Evolutionary conservation across 495 filamentous ascomycete genomes (phyloP).

Genomic region (Neurospora sp.): DNA sequence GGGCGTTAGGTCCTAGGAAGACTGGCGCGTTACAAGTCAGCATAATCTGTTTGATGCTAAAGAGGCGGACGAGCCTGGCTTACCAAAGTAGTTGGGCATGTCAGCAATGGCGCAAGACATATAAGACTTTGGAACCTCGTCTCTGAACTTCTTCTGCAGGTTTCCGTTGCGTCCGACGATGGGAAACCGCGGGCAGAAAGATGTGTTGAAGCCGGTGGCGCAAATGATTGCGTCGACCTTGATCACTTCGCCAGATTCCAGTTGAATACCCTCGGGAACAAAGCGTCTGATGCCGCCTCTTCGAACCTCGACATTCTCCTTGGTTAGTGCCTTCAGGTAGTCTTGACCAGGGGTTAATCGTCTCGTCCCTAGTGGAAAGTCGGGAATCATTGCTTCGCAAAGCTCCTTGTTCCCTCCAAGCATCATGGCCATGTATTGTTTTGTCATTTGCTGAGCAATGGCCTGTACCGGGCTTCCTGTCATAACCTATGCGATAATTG

Average conservation of each 20-base stretch:
- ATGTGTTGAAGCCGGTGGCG: slow-evolving; percentile 57
- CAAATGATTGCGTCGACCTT: slow-evolving; percentile 57
- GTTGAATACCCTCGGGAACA: slow-evolving; percentile 48
- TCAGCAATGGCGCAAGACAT: slow-evolving; percentile 35
- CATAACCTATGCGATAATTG: slow-evolving; percentile 14
- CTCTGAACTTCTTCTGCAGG: slow-evolving; percentile 31
- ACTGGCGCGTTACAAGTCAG: slow-evolving; percentile 20
- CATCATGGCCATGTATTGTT: slow-evolving; percentile 36
- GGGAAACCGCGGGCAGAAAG: slow-evolving; percentile 52
- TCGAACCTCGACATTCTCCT: slow-evolving; percentile 51
- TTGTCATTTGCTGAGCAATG: slow-evolving; percentile 22
- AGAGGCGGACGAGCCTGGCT: slow-evolving; percentile 5
- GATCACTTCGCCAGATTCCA: slow-evolving; percentile 43
- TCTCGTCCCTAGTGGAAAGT: slow-evolving; percentile 54
- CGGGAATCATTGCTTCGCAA: slow-evolving; percentile 48
- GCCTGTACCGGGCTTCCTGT: slow-evolving; percentile 27
- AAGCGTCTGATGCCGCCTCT: slow-evolving; percentile 46
- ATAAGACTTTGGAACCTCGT: slow-evolving; percentile 30
- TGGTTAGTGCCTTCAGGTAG: slow-evolving; percentile 53
- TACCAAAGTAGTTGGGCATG: slow-evolving; percentile 41
- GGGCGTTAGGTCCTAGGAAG: slow-evolving; percentile 39
- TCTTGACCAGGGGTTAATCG: slow-evolving; percentile 59
- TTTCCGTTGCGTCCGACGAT: slow-evolving; percentile 44
- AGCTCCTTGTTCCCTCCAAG: slow-evolving; percentile 30
- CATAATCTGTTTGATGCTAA: neutral